Base-by-base conservation (phyloP, 1,284 basidiomycete genomes). In the Leccinum ponderosum region DNA sequence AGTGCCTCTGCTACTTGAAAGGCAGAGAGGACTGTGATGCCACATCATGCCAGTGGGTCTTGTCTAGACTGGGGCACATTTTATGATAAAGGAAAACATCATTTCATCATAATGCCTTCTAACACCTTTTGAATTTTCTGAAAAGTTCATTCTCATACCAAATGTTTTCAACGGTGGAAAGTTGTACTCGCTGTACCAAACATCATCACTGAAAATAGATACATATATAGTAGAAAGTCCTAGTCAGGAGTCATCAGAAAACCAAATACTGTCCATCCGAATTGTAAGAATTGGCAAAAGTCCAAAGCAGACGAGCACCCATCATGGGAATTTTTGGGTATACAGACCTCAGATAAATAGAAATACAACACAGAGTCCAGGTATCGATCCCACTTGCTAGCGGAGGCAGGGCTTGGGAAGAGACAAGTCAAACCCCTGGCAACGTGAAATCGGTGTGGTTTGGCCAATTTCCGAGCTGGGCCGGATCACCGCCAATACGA, bases 401-500 rank as follows among this genome's bases (percentile, higher is more conserved):
- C 37, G 15, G 37, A 3, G 15, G 5, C 8, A 17, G n/a, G 15
- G 8, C 4, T 42, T 3, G 12, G 3, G 11, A 5, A 39, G n/a
- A 39, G 37, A 42, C n/a, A 17, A 5, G 2, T 56, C 42, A 56
- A 20, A 68, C 63, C 11, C 89, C 89, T 2, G 89, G 89, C 1
- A 71, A 70, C 4, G 81, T 83, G 69, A 91, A 91, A 58, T 86
- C 89, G 33, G 85, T 78, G 66, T 81, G 76, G 55, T 82, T 56
- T 0, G 89, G 89, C 90, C 89, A 91, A 64, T 87, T 83, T 0
- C 89, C 89, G 6, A 91, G 72, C 53, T 77, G 17, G 0, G 78
- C 81, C 0, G 89, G 90, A 72, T 91, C 89, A 1, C 89, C 89
- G 25, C 89, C 89, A 62, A 91, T 89, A 17, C 89, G 84, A 15